These are phyloP conservation scores for Pseudogymnoascus destructans DNA, from an alignment of 2,329 filamentous ascomycete species.

Conservation along the genomic window DNA sequence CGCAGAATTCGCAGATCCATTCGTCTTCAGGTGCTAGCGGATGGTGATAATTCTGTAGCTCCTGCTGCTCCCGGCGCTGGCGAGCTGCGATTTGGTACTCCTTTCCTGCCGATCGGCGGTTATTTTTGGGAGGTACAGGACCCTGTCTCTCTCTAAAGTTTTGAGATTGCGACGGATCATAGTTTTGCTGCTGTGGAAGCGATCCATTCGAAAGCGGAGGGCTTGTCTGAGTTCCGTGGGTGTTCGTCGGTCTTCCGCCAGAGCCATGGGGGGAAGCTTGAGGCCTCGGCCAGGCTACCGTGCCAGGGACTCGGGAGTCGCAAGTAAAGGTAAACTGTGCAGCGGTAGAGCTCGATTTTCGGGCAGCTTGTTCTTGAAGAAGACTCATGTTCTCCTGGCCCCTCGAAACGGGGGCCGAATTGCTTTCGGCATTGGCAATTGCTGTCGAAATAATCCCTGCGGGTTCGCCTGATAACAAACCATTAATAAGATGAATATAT, in stretches of 20 bases:
- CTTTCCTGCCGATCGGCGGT: conserved; percentile 53
- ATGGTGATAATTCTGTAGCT: conserved; percentile 62
- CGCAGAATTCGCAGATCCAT: conserved; percentile 97
- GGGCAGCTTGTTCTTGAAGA: conserved; percentile 53
- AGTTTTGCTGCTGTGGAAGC: background rate
- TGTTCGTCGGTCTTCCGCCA: conserved; percentile 18
- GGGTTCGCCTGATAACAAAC: conserved; percentile 38
- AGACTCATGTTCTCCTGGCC: conserved; percentile 71
- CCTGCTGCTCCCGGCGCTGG: conserved; percentile 63
- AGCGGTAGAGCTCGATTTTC: conserved; percentile 53
- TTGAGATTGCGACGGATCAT: conserved; percentile 13
- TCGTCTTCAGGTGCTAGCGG: conserved; percentile 60
- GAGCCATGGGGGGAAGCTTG: conserved; percentile 19
- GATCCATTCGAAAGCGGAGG: conserved; percentile 14
- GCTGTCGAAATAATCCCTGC: conserved; percentile 80
- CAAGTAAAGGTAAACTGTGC: conserved; percentile 96
- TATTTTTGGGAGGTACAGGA: conserved; percentile 39
- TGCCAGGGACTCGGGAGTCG: conserved; percentile 73
- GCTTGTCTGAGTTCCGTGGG: conserved; percentile 26
- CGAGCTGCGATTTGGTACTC: conserved; percentile 64
- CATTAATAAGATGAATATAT: conserved; percentile 12
- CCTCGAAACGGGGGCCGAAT: conserved; percentile 57
- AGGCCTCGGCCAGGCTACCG: conserved; percentile 58
- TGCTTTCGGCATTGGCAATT: conserved; percentile 64
- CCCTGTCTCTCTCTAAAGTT: background rate